Evolutionary conservation across 345 rosid genomes (phyloP).

Genomic region (Rhodamnia argentea): DNA sequence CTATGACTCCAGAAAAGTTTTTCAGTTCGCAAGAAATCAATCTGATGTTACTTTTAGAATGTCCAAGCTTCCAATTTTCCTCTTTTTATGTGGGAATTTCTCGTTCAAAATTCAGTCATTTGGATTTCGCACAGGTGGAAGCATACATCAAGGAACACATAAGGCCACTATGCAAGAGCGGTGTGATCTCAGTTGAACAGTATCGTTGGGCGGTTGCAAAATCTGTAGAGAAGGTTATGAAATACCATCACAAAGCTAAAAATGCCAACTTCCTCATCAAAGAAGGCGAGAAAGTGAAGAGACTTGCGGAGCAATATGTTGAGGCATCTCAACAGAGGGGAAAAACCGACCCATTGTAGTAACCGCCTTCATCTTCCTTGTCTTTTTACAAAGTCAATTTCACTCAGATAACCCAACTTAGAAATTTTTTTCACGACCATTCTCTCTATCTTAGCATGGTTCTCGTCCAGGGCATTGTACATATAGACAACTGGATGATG

Average conservation of each 20-base stretch:
- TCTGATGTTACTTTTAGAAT: background rate
- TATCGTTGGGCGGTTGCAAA: slow-evolving; percentile 90
- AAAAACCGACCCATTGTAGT: slow-evolving; percentile 13
- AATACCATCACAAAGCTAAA: slow-evolving; percentile 72
- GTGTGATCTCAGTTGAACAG: slow-evolving; percentile 70
- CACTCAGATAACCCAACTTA: background rate
- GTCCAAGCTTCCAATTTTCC: background rate
- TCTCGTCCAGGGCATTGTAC: background rate
- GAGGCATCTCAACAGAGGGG: slow-evolving; percentile 67
- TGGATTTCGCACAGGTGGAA: slow-evolving; percentile 51
- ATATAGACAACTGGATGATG: background rate
- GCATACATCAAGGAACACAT: slow-evolving; percentile 93
- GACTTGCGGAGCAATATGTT: slow-evolving; percentile 85
- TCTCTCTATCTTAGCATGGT: background rate
- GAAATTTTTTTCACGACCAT: background rate
- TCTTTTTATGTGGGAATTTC: background rate
- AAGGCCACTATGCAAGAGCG: slow-evolving; percentile 87
- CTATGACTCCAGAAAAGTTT: background rate
- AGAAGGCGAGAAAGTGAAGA: slow-evolving; percentile 98
- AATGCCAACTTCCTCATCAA: slow-evolving; percentile 81
- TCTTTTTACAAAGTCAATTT: background rate
- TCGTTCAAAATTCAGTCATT: background rate
- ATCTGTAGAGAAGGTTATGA: slow-evolving; percentile 87
- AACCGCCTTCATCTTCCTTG: background rate
- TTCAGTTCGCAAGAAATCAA: background rate